Conservation (phyloP, 148 eudicot genomes). For the Drosera capensis region DNA sequence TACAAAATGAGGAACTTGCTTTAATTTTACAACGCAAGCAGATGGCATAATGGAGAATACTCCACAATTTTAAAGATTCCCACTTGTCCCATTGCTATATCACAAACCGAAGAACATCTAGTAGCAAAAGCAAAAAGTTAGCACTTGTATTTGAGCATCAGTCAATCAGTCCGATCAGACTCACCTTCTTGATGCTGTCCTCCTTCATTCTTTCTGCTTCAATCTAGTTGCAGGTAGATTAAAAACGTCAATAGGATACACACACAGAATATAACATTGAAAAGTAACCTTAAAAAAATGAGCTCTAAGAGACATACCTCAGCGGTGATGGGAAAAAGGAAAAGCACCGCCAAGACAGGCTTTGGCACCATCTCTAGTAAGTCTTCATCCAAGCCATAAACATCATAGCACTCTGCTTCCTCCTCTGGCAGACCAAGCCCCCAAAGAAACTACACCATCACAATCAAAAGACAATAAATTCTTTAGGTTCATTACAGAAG, state of each 20-base stretch:
- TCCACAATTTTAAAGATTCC: too few species aligned
- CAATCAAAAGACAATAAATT: slow-evolving; percentile 5
- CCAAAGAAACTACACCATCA: slow-evolving; percentile 64
- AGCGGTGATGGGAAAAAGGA: slow-evolving; percentile 61
- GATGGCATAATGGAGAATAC: too few species aligned
- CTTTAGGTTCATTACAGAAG: not conserved
- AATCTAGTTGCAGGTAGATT: slow-evolving; percentile 26
- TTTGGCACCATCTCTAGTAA: slow-evolving; percentile 80
- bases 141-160: too few species aligned
- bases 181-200: slow-evolving; percentile 48
- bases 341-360: slow-evolving; percentile 85
- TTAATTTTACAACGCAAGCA: too few species aligned
- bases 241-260: not conserved
- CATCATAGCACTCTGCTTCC: slow-evolving; percentile 87
- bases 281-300: not conserved
- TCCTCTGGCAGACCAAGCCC: slow-evolving; percentile 69
- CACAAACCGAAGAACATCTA: too few species aligned
- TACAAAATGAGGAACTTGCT: too few species aligned
- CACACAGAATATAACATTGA: not conserved
- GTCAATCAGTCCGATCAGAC: too few species aligned
- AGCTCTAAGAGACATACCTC: slow-evolving; percentile 25
- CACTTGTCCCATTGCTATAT: too few species aligned
- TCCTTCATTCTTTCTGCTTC: slow-evolving; percentile 75
- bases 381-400: slow-evolving; percentile 81
- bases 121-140: too few species aligned